Percentiles rank a stretch among this genome's conserved stretches.
These are phyloP conservation scores for Botrytis squamosa DNA, from an alignment of 2,329 filamentous ascomycete genomes.

Conservation along the genomic window DNA sequence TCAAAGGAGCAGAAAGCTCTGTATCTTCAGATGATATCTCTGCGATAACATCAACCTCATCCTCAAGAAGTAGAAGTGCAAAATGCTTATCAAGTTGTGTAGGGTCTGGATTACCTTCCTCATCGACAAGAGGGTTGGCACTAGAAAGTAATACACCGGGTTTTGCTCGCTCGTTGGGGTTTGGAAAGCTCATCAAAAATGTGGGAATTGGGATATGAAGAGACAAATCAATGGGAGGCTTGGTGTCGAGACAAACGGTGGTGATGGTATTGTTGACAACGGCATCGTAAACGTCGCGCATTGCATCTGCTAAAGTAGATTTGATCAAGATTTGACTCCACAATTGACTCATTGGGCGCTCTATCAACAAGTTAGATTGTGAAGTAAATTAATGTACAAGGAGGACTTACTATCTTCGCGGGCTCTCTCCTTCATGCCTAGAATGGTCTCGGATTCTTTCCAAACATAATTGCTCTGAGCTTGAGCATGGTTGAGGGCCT, in stretches of 20 bases:
- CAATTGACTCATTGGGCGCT: slow-evolving; percentile 54
- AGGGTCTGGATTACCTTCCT: slow-evolving; percentile 66
- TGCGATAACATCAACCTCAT: slow-evolving; percentile 70
- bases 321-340: slow-evolving; percentile 70
- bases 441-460: slow-evolving; percentile 82
- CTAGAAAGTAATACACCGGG: slow-evolving; percentile 85
- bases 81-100: slow-evolving; percentile 80
- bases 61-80: slow-evolving; percentile 78
- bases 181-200: slow-evolving; percentile 69
- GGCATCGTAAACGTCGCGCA: slow-evolving; percentile 77
- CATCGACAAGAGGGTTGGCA: slow-evolving; percentile 69
- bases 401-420: slow-evolving; percentile 58
- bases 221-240: slow-evolving; percentile 58
- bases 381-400: neutral
- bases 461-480: slow-evolving; percentile 87
- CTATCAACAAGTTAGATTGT: slow-evolving; percentile 33
- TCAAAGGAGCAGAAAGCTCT: slow-evolving; percentile 71
- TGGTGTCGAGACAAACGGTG: slow-evolving; percentile 68
- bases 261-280: slow-evolving; percentile 85
- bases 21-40: slow-evolving; percentile 76
- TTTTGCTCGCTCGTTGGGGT: slow-evolving; percentile 64
- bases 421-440: slow-evolving; percentile 77
- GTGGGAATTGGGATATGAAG: slow-evolving; percentile 64
- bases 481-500: slow-evolving; percentile 89
- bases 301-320: slow-evolving; percentile 78